phyloP scores from a whole-genome alignment of 2,329 filamentous ascomycete species.

The Plenodomus biglobosus region DNA sequence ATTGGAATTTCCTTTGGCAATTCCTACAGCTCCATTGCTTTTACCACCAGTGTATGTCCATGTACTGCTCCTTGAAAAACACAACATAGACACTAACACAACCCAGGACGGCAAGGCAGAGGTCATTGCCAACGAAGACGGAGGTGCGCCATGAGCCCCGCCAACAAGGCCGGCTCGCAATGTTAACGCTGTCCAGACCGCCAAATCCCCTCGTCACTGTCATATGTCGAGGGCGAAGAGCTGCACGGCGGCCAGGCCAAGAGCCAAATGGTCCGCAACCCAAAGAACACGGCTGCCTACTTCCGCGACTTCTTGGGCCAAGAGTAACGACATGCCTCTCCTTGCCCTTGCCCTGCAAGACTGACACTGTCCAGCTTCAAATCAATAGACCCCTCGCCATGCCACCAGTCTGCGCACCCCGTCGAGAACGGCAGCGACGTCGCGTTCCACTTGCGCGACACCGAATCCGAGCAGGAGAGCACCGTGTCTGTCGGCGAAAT shows the following conservation, averaged over 20 bases:
- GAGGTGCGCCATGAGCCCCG: slow-evolving; percentile 61
- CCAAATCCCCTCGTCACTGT: slow-evolving; percentile 92
- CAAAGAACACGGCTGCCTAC: slow-evolving; percentile 89
- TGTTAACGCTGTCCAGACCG: slow-evolving; percentile 64
- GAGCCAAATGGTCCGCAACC: slow-evolving; percentile 86
- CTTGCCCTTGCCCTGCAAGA: slow-evolving; percentile 1
- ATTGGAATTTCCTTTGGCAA: slow-evolving; percentile 99
- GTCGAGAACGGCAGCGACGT: slow-evolving; percentile 71
- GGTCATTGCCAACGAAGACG: slow-evolving; percentile 98
- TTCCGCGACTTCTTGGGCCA: slow-evolving; percentile 96
- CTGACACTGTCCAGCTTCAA: slow-evolving; percentile 65
- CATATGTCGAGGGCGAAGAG: slow-evolving; percentile 94
- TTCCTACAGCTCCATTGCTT: slow-evolving; percentile 96
- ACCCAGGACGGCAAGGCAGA: slow-evolving; percentile 83
- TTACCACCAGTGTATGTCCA: slow-evolving; percentile 63
- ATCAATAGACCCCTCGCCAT: slow-evolving; percentile 93
- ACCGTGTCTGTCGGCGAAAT: slow-evolving; percentile 77
- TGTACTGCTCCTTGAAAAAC: background rate
- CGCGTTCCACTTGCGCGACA: slow-evolving; percentile 82
- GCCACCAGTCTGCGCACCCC: slow-evolving; percentile 90
- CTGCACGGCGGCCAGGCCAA: slow-evolving; percentile 97
- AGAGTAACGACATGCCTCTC: slow-evolving; percentile 62
- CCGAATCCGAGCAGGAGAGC: slow-evolving; percentile 57
- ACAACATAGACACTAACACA: slow-evolving; percentile 7
- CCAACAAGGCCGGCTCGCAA: slow-evolving; percentile 3